Evolutionary conservation across 2,329 filamentous ascomycete genomes (phyloP).

Genomic region (Neofusicoccum parvum): DNA sequence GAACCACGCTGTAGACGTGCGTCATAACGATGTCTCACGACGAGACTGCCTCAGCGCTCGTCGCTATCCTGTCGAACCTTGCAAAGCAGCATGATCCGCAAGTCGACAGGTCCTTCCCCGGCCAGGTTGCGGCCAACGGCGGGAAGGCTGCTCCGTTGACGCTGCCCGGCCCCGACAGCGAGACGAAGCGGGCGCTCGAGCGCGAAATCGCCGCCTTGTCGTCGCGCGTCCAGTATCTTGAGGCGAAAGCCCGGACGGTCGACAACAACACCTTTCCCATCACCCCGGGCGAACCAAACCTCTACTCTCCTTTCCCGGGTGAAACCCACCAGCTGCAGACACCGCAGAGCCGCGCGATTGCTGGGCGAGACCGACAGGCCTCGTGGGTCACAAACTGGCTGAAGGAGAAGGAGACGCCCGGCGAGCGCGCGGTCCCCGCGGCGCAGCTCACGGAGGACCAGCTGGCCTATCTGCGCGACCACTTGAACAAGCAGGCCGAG

Average conservation of each 20-base stretch:
- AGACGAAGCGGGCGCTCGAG: slow-evolving; percentile 79
- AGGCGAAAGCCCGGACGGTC: slow-evolving; percentile 70
- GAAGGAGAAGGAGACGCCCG: slow-evolving; percentile 54
- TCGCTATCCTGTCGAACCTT: slow-evolving; percentile 50
- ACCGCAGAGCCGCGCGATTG: slow-evolving; percentile 37
- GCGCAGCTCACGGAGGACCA: slow-evolving; percentile 75
- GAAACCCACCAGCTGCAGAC: slow-evolving; percentile 57
- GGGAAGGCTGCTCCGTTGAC: slow-evolving; percentile 58
- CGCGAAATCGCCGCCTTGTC: slow-evolving; percentile 79
- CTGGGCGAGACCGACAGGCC: slow-evolving; percentile 34
- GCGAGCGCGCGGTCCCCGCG: slow-evolving; percentile 47
- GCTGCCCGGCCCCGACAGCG: slow-evolving; percentile 75
- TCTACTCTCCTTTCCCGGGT: slow-evolving; percentile 56
- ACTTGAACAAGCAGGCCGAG: slow-evolving; percentile 91
- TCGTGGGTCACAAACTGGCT: slow-evolving; percentile 55
- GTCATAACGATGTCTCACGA: slow-evolving; percentile 31
- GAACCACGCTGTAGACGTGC: slow-evolving; percentile 30
- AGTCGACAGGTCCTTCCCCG: slow-evolving; percentile 47
- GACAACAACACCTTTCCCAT: slow-evolving; percentile 68
- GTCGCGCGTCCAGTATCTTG: slow-evolving; percentile 77
- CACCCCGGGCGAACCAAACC: slow-evolving; percentile 71
- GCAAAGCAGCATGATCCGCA: slow-evolving; percentile 50
- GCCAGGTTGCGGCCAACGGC: slow-evolving; percentile 54
- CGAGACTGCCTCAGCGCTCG: slow-evolving; percentile 41
- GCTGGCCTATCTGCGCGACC: slow-evolving; percentile 81